Conservation (phyloP, 257 asterid species). For the Forsythia suspensa region DNA sequence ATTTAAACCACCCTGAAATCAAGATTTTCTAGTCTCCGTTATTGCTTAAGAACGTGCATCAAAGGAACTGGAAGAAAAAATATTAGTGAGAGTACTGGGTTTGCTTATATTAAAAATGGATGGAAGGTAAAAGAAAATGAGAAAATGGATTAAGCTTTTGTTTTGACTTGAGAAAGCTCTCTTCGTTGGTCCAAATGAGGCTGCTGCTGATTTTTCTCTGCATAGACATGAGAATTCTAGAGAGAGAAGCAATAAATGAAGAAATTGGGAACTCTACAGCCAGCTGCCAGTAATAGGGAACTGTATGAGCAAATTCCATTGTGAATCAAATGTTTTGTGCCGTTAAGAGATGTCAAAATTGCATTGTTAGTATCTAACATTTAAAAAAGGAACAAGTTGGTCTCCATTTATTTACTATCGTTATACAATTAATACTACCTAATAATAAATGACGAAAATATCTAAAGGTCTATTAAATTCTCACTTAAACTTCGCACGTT, state of each 20-base stretch:
- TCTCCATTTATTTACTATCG: too few relatives aligned
- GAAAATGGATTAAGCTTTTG: conserved; percentile 16
- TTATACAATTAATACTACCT: not conserved
- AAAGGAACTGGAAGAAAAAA: not conserved
- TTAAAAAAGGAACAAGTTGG: not conserved
- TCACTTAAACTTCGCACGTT: too few relatives aligned
- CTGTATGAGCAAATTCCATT: too few relatives aligned
- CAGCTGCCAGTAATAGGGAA: not conserved
- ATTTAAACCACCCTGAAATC: conserved; percentile 19
- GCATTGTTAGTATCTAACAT: not conserved
- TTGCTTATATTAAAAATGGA: not conserved
- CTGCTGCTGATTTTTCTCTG: conserved; percentile 20
- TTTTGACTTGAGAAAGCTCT: conserved; percentile 10
- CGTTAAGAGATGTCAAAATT: not conserved
- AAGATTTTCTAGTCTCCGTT: conserved; percentile 15
- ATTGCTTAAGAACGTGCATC: not conserved
- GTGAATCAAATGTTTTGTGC: not conserved
- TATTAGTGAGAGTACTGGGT: not conserved
- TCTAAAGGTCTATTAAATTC: too few relatives aligned
- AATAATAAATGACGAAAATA: too few relatives aligned
- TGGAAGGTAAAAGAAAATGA: not conserved
- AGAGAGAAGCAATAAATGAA: not conserved
- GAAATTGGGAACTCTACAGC: not conserved
- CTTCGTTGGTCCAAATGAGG: conserved; percentile 33
- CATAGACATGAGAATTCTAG: not conserved